phyloP scores from a whole-genome alignment of 371 early-diverging fungal species.

The Cladochytrium tenue region DNA sequence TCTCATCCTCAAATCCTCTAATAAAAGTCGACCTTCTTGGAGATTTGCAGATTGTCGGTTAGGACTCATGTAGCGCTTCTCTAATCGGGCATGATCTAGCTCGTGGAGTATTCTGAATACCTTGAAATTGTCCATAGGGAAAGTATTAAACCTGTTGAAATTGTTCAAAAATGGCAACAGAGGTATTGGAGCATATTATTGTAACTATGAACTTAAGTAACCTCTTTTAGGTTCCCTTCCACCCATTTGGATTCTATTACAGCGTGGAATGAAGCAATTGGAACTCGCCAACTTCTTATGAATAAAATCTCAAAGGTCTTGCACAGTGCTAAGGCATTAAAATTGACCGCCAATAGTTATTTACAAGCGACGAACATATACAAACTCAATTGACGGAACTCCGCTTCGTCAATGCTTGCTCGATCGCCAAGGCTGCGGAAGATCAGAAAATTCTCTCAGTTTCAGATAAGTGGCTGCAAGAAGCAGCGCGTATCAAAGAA shows the following conservation, averaged over 20 bases:
- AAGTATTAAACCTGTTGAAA: too few species aligned
- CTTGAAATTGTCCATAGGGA: too few species aligned
- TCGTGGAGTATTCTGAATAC: neutral
- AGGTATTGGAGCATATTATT: too few species aligned
- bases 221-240: conserved; percentile 29
- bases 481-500: conserved; percentile 4
- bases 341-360: too few species aligned
- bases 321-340: too few species aligned
- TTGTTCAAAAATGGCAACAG: too few species aligned
- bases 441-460: conserved; percentile 59
- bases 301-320: too few species aligned
- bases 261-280: conserved; percentile 59
- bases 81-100: neutral
- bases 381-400: too few species aligned
- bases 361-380: too few species aligned
- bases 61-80: neutral
- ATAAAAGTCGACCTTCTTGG: neutral
- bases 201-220: too few species aligned
- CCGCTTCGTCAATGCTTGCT: conserved; percentile 12
- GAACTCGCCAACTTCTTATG: too few species aligned
- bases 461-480: conserved; percentile 41
- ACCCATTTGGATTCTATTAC: conserved; percentile 43
- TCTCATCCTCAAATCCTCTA: neutral
- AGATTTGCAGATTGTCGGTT: neutral
- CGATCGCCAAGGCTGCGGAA: conserved; percentile 57